Conservation (phyloP, 2,329 filamentous ascomycete genomes). For the Didymellaceae sp. region DNA sequence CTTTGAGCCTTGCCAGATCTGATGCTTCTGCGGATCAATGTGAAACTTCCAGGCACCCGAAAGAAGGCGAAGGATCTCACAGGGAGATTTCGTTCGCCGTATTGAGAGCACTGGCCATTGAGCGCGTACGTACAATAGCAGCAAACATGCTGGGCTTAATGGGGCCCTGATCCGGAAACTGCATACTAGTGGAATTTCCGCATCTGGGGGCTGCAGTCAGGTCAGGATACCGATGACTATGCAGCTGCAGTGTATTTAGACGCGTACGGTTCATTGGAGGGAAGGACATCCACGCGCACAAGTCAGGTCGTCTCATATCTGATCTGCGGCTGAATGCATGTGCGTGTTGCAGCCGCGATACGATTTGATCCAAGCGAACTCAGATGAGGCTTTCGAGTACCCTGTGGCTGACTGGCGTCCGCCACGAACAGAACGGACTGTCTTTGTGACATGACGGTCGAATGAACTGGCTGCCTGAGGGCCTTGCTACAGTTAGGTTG, state of each 20-base stretch:
- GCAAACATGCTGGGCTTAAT: slow-evolving; percentile 12
- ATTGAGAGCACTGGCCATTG: slow-evolving; percentile 35
- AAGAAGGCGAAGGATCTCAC: slow-evolving; percentile 41
- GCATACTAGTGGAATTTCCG: not conserved
- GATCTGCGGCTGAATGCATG: slow-evolving; percentile 17
- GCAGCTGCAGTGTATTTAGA: not conserved
- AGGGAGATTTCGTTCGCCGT: slow-evolving; percentile 35
- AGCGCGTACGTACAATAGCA: slow-evolving; percentile 4
- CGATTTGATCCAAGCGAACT: not conserved
- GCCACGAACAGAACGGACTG: not conserved
- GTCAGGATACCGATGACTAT: not conserved
- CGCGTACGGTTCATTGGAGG: slow-evolving; percentile 8
- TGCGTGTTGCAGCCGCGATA: slow-evolving; percentile 9
- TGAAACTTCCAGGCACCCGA: slow-evolving; percentile 42
- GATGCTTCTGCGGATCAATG: slow-evolving; percentile 38
- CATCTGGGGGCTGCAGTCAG: not conserved
- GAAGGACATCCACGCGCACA: not conserved
- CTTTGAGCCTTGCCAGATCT: slow-evolving; percentile 39
- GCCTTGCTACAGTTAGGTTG: slow-evolving; percentile 13
- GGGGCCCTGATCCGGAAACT: not conserved
- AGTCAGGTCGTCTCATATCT: slow-evolving; percentile 4
- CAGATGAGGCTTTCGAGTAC: slow-evolving; percentile 2
- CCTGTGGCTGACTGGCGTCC: slow-evolving; percentile 8
- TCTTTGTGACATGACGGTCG: not conserved
- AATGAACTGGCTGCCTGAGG: slow-evolving; percentile 1